Percentiles rank a stretch among this genome's conserved stretches.
These are phyloP conservation scores for Zopfia rhizophila DNA, from an alignment of 2,329 filamentous ascomycete species.

Conservation along the genomic window DNA sequence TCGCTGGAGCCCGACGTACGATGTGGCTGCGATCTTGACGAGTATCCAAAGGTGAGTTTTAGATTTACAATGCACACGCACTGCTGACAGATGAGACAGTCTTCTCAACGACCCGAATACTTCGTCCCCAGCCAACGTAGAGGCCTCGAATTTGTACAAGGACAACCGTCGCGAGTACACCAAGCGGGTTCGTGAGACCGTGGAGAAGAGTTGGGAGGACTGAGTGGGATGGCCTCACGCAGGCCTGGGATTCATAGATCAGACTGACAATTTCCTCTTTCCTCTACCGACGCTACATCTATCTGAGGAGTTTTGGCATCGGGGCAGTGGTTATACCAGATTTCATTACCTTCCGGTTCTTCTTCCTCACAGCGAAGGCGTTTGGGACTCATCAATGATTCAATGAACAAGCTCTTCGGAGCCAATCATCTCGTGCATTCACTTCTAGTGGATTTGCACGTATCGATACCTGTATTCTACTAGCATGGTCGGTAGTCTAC, in stretches of 20 bases:
- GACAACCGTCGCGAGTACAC: constrained; percentile 97
- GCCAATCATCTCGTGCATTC: no score
- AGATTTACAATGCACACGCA: neutral
- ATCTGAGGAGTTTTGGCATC: constrained; percentile 31
- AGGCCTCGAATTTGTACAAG: constrained; percentile 98
- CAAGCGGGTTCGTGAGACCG: constrained; percentile 93
- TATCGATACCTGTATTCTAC: constrained; percentile 11
- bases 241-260: no score
- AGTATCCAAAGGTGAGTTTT: constrained; percentile 88
- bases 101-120: constrained; percentile 98
- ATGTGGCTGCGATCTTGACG: constrained; percentile 95
- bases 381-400: constrained; percentile 27
- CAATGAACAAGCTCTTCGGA: no score
- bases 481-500: constrained; percentile 2
- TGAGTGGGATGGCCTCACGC: constrained; percentile 51
- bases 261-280: neutral
- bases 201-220: constrained; percentile 99
- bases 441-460: no score
- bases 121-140: constrained; percentile 96
- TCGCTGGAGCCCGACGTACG: constrained; percentile 97
- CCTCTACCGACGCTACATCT: neutral
- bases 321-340: constrained; percentile 22
- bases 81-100: constrained; percentile 62
- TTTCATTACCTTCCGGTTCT: constrained; percentile 20
- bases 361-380: constrained; percentile 37